Base-by-base conservation (phyloP, 73 alveolate genomes). In the Breviolum minutum region DNA sequence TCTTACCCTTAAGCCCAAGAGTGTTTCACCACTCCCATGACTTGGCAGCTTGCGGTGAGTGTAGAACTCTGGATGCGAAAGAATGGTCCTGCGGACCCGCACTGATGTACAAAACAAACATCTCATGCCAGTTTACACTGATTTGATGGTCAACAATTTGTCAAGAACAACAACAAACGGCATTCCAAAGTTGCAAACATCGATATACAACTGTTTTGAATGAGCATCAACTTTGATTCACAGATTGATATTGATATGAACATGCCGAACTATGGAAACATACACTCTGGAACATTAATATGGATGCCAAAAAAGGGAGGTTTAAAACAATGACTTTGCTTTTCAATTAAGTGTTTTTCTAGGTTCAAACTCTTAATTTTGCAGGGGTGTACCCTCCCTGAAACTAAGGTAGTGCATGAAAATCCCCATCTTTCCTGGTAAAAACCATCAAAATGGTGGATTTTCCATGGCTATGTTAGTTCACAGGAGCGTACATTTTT, bases 31-130 rank as follows among this genome's bases (percentile, higher is more conserved):
- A 3, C 54, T 71, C 81, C 80, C 97, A n/a, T 60, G 20, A 7
- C 83, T 63, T 17, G 40, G 66, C 90, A 60, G 48, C 60, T 26
- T 14, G 30, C 95, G 16, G 86, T 90, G n/a, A 17, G 97, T 90
- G 77, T 90, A 90, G 64, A 8, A 32, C 97, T 90, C 97, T 14
- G 97, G 97, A 64, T 90, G 97, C 8, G 87, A 60, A 26, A 90
- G 97, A 63, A 90, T 69, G 97, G 70, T 90, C 97, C 97, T 90
- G 87, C 8, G 69, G 30, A n/a, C 54, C 54, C 27, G 90, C 54
- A 17, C 5, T 68, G 6, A 22, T 66, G 11, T 17, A 66, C 24
- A 17, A 11, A 13, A 17, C 74, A 14, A 68, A 68, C 24, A 22
- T 17, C 17, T 11, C 77, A 68, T 68, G 17, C 6, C 17, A 68